Evolutionary conservation across 2,329 filamentous ascomycete genomes (phyloP), one percentile per base, ranked within the genome.

Genomic region (Tricladium varicosporioides): DNA sequence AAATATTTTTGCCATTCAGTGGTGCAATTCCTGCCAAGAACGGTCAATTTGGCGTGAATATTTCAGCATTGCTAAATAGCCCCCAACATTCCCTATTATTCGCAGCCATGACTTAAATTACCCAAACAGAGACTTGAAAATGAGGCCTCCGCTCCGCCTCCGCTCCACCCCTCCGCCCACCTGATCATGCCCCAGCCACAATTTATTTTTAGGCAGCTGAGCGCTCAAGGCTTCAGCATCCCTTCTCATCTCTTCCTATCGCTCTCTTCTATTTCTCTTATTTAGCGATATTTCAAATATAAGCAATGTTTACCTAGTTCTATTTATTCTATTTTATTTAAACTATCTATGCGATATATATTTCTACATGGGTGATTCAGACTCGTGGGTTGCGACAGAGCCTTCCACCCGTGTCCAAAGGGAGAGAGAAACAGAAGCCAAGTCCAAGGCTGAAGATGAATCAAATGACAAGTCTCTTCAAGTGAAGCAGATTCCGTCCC

Each of bases 351-450:
- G 22, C 22, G 22, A 46, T 51, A n/a, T 31, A 47, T 19, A 15
- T 22, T 11, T 45, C 44, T 56, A 11, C 45, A 60, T 60, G 55
- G 49, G 45, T 32, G 52, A 55, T 51, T 51, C 57, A 19, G 52
- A 44, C 42, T 57, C 56, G 50, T 60, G 58, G 58, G 40, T 60
- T 22, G 55, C 58, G n/a, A 60, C 58, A 19, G 58, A 60, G 33
- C 58, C 58, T 33, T 60, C 55, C 32, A 60, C 58, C 7, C 51
- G 52, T 18, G 58, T 60, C 11, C 19, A 31, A 7, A 43, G 40
- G n/a, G 58, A 60, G 42, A 47, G 55, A 47, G 58, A 51, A 51
- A 31, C 15, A 16, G 33, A 52, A 32, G 14, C 16, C 51, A 44
- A 27, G 22, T 27, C 22, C 3, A 27, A 27, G 22, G 22, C 22